Evolutionary conservation across 2,329 filamentous ascomycete genomes (phyloP), one percentile per base, ranked within the genome.

Genomic region (Fusarium humuli): DNA sequence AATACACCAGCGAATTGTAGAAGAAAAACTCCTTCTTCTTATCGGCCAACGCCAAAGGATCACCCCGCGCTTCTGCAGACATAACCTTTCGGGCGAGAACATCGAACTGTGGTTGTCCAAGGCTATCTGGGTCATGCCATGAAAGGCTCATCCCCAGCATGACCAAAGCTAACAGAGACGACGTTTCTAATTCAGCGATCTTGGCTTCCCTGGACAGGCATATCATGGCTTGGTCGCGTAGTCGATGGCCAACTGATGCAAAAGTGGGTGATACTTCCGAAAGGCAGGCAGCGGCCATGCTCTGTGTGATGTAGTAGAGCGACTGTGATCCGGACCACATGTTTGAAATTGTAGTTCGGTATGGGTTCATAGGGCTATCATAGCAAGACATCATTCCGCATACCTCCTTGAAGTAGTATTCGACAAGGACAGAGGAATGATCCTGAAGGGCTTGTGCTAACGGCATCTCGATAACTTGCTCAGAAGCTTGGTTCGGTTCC

Each of bases 391-490:
- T 90, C 12, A 90, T 78, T 6, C 83, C 84, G 50, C 87, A 88
- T 5, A 90, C 87, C 63, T 89, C 86, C 70, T 86, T 86, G 78
- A 90, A 90, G 70, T 90, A 90, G 70, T 90, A 88, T 49, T 89
- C 87, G 12, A 90, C 85, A 18, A 90, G 79, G 47, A 86, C 83
- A 48, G 86, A 88, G 6, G 86, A 84, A 20, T 84, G 79, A 48
- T 87, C 70, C 27, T 70, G 66, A 6, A 77, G 71, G 40, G 71
- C 57, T 40, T 59, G 55, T 12, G 70, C 46, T 22, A 73, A 45
- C 3, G 70, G 67, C 47, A 70, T 58, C 18, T 70, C 66, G 30
- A 30, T 22, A 34, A 34, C 37, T 25, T 45, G 13, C 11, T 61
- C 44, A 48, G 56, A 16, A 18, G 41, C 6, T 48, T 57, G 67